Conservation (phyloP, 176 grass and related monocot species). For the Eleusine indica region DNA sequence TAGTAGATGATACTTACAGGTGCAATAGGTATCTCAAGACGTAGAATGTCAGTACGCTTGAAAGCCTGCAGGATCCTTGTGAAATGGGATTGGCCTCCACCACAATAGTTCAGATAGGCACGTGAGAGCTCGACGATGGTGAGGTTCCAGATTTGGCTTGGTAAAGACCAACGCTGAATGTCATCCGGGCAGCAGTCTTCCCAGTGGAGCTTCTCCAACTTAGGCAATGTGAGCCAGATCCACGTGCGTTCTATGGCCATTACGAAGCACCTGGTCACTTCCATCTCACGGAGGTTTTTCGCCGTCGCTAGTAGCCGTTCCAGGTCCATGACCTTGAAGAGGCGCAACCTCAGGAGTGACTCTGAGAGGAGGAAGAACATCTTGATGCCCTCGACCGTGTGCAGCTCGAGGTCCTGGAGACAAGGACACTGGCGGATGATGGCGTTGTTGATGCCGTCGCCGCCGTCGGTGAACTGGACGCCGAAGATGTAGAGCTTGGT, state of each 20-base stretch:
- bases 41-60: background rate
- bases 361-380: background rate
- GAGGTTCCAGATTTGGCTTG: background rate
- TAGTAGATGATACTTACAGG: background rate
- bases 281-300: background rate
- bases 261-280: background rate
- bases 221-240: background rate
- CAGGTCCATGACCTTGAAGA: background rate
- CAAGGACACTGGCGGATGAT: background rate
- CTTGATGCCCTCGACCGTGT: background rate
- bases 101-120: background rate
- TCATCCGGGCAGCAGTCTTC: background rate
- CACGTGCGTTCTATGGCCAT: too few relatives aligned
- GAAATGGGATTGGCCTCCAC: background rate
- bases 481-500: background rate
- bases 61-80: background rate
- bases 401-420: background rate
- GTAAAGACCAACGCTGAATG: background rate
- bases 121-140: background rate
- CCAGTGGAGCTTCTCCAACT: slow-evolving; percentile 6
- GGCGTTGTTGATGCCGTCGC: background rate
- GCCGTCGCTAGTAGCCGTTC: background rate
- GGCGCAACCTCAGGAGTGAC: background rate
- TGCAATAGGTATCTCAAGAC: background rate
- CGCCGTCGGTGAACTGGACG: background rate